These are phyloP conservation scores for Clausena lansium DNA, from an alignment of 345 rosid genomes.

Conservation along the genomic window DNA sequence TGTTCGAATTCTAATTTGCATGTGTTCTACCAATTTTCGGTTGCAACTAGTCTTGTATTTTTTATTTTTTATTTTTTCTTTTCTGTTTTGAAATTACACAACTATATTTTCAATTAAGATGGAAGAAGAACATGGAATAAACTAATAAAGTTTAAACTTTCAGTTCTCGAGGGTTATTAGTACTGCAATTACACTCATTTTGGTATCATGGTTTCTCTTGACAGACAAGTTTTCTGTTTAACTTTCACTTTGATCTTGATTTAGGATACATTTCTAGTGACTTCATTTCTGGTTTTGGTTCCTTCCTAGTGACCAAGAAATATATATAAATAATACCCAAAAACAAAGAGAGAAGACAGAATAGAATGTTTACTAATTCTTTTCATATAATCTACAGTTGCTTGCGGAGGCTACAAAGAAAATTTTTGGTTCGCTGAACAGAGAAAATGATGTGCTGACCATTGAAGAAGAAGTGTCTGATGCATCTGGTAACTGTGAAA, in stretches of 20 bases:
- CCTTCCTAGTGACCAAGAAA: not conserved
- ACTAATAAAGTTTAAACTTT: not conserved
- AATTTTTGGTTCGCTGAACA: constrained; percentile 59
- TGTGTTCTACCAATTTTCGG: not conserved
- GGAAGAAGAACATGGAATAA: not conserved
- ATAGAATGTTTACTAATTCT: constrained; percentile 3
- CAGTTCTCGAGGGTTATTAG: not conserved
- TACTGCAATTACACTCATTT: not conserved
- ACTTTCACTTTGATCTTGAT: not conserved
- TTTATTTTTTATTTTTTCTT: not conserved
- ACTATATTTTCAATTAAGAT: not conserved
- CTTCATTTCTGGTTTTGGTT: not conserved
- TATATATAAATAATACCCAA: not conserved
- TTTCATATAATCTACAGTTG: constrained; percentile 62
- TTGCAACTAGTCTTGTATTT: not conserved
- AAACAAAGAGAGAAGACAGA: not conserved
- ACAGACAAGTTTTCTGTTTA: not conserved
- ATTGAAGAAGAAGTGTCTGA: constrained; percentile 68
- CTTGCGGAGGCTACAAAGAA: constrained; percentile 93
- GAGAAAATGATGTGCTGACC: constrained; percentile 52
- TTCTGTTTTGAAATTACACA: not conserved
- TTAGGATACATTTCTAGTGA: not conserved
- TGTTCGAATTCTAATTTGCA: not conserved
- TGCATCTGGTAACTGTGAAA: constrained; percentile 48
- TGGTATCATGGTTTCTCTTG: not conserved